Percentiles rank a stretch among this genome's conserved stretches.
These are phyloP conservation scores for Monosporascus sp. DNA, from an alignment of 2,329 filamentous ascomycete species.

Conservation along the genomic window DNA sequence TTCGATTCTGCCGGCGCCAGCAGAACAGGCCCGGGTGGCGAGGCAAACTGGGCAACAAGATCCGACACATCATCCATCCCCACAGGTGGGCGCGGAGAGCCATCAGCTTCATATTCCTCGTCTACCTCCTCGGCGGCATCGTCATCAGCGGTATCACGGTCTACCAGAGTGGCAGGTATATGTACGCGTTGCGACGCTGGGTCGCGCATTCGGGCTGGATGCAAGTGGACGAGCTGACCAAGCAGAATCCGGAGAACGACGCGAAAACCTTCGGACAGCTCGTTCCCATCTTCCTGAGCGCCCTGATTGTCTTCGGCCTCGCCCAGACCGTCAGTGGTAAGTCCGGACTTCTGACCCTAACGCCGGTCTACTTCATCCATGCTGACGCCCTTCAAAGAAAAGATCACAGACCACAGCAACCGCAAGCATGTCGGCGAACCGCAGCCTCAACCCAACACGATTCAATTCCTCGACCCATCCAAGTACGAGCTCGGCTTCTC, in stretches of 20 bases:
- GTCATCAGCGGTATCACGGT: slow-evolving; percentile 17
- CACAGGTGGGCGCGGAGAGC: too few relatives aligned
- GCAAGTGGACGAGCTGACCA: slow-evolving; percentile 1
- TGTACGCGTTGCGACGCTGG: slow-evolving; percentile 23
- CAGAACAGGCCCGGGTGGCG: slow-evolving; percentile 12
- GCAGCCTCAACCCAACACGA: slow-evolving; percentile 3
- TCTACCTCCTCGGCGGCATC: slow-evolving; percentile 18
- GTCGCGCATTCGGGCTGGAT: slow-evolving; percentile 20
- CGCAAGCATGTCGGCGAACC: slow-evolving; percentile 10
- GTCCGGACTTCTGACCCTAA: neutral
- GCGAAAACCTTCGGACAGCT: slow-evolving; percentile 29
- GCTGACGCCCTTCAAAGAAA: slow-evolving; percentile 7
- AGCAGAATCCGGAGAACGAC: slow-evolving; percentile 25
- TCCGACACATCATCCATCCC: slow-evolving; percentile 5
- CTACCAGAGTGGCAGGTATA: slow-evolving; percentile 16
- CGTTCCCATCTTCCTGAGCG: slow-evolving; percentile 27
- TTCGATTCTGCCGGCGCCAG: slow-evolving; percentile 16
- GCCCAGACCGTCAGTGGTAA: slow-evolving; percentile 23
- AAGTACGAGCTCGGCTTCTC: slow-evolving; percentile 6
- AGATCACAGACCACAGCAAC: slow-evolving; percentile 9
- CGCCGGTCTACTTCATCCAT: neutral
- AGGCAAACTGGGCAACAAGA: slow-evolving; percentile 2
- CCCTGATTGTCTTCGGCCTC: slow-evolving; percentile 26
- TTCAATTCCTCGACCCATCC: slow-evolving; percentile 13
- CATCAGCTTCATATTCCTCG: slow-evolving; percentile 7